Evolutionary conservation across 2,329 filamentous ascomycete genomes (phyloP), one percentile per base, ranked within the genome.

Genomic region (Phialocephala subalpina): DNA sequence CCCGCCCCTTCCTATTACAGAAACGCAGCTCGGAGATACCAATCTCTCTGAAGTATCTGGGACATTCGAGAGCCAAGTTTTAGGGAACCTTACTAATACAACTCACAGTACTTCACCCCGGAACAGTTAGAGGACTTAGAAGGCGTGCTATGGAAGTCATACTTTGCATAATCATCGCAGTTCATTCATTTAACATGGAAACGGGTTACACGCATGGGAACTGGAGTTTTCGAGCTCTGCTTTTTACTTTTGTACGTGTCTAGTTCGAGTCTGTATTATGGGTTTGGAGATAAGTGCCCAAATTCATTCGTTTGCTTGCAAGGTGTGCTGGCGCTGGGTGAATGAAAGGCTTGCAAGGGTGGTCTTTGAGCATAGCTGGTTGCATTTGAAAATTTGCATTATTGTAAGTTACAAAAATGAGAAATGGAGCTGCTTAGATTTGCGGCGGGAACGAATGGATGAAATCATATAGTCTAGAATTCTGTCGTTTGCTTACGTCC

Each of bases 121-220:
- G 96, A 98, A 73, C 95, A 99, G 76, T 83, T 99, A 12, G 96
- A 98, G 78, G 95, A 98, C 76, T 80, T 99, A 66, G 94, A 97
- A 75, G 96, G 96, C 60, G 97, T 99, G 57, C 83, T 99, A 60
- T 99, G 96, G 96, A 99, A 99, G 90, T 98, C 95, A 79, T 99
- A 99, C 78, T 99, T 99, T 82, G 97, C 76, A 45, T 78, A 73
- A 49, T 45, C n/a, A 42, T n/a, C n/a, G 57, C 57, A 18, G 14
- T 42, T 49, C 45, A 25, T 49, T 53, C 49, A 53, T 49, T 49
- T 12, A 22, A 53, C 25, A 53, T 29, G 49, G 49, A n/a, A 53
- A 29, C 49, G 49, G 49, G 3, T 49, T 49, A 53, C 22, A 53
- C 27, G 49, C 49, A 53, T 53, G 25, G 49, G 49, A 53, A 20